These are phyloP conservation scores for Penicillium canariense DNA, from an alignment of 495 filamentous ascomycete genomes.

Conservation along the genomic window DNA sequence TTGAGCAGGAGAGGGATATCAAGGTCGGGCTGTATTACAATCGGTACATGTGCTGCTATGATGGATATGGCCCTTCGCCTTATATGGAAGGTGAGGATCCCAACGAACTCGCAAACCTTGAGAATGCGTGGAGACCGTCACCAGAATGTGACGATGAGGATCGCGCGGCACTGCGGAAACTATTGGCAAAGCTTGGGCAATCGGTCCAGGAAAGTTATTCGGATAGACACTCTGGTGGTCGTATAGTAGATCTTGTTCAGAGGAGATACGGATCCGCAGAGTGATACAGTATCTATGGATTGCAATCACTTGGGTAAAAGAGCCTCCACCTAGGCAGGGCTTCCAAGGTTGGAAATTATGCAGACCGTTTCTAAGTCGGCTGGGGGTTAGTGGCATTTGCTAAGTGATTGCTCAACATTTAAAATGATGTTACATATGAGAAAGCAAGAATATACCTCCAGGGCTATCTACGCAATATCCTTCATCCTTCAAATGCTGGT, in stretches of 20 bases:
- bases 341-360: too few species aligned
- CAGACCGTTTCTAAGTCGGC: too few species aligned
- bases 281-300: background rate
- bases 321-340: too few species aligned
- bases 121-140: constrained; percentile 1
- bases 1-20: constrained; percentile 9
- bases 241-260: constrained; percentile 7
- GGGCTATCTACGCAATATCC: too few species aligned
- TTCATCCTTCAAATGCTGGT: too few species aligned
- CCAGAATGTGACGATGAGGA: constrained; percentile 10
- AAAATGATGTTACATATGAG: too few species aligned
- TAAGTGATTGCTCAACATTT: too few species aligned
- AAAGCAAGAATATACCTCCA: too few species aligned
- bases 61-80: constrained; percentile 2
- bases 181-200: constrained; percentile 7
- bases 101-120: background rate
- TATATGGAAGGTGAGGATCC: constrained; percentile 2
- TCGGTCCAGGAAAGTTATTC: constrained; percentile 4
- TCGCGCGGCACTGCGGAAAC: constrained; percentile 6
- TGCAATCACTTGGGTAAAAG: too few species aligned
- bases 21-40: constrained; percentile 1
- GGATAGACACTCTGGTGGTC: background rate
- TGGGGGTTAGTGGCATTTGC: too few species aligned
- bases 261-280: constrained; percentile 5
- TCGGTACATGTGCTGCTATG: constrained; percentile 3